Percentiles rank a stretch among this genome's conserved stretches.
Conservation (phyloP, 768 basidiomycete species). For the Pleurotus platypus region DNA sequence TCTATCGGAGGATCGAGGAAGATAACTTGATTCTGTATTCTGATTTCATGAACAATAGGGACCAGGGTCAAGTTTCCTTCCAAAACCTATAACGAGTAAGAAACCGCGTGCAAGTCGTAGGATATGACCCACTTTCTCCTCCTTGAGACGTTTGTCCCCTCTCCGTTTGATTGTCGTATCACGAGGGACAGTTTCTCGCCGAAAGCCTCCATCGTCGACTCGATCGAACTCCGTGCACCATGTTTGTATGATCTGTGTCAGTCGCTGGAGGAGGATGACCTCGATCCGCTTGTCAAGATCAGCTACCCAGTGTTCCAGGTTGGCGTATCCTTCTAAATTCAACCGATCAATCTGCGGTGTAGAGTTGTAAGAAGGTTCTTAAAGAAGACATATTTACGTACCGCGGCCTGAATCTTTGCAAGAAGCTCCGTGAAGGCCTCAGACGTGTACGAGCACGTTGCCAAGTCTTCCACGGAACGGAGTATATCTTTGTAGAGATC, state of each 20-base stretch:
- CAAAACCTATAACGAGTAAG: constrained; percentile 42
- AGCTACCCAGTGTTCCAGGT: constrained; percentile 89
- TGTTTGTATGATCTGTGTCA: constrained; percentile 73
- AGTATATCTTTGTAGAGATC: constrained; percentile 86
- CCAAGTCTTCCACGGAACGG: constrained; percentile 81
- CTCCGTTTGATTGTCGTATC: constrained; percentile 65
- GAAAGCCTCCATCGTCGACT: constrained; percentile 61
- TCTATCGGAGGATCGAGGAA: constrained; percentile 98
- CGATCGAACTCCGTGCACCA: constrained; percentile 90
- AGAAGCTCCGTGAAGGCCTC: constrained; percentile 83
- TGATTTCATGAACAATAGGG: constrained; percentile 91
- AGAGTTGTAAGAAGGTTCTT: background rate
- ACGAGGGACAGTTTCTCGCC: constrained; percentile 49
- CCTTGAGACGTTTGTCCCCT: constrained; percentile 66
- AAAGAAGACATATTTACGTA: constrained; percentile 31
- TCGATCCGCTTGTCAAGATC: constrained; percentile 85
- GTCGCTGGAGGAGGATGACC: constrained; percentile 67
- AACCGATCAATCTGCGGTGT: constrained; percentile 77
- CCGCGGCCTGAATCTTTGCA: constrained; percentile 78
- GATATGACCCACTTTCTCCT: constrained; percentile 62
- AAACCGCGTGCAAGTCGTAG: background rate
- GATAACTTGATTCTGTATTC: constrained; percentile 98
- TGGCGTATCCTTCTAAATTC: constrained; percentile 93
- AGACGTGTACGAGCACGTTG: constrained; percentile 79
- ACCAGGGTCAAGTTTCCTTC: constrained; percentile 76